Evolutionary conservation across 2,329 filamentous ascomycete species (phyloP), one percentile per base, ranked within the genome.

Genomic region (Geosmithia flava): DNA sequence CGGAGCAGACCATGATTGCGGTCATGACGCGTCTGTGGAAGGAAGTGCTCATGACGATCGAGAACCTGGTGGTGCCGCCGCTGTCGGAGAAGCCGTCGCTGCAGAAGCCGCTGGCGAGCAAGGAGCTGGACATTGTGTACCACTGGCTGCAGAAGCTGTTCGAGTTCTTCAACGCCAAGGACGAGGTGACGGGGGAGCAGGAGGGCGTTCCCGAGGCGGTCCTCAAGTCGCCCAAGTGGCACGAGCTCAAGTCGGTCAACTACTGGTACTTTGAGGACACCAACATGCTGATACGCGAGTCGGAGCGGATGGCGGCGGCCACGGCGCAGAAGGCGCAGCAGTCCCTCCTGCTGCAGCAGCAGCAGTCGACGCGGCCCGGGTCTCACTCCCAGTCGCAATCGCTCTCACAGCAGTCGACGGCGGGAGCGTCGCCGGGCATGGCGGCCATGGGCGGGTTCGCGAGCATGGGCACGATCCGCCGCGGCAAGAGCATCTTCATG

Each of bases 11-110:
- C n/a, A 96, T 98, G 91, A 81, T 90, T 56, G 90, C 93, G 62
- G 93, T 98, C 57, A 98, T 98, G 93, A 94, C 89, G 20, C 81
- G 93, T 43, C 69, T 98, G 6, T 98, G 93, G 93, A 98, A 98
- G 67, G 93, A 98, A 64, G 90, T 95, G 1, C 74, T 98, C 16
- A 82, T 90, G 56, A 94, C 91, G 1, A 85, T 97, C 53, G 93
- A 98, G 66, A 78, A 79, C 39, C 74, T 98, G 17, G 76, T 98
- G 40, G 91, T 98, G 3, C 93, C 93, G 17, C 93, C 93, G 7
- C 71, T 98, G 10, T 96, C 90, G 7, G 93, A 98, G 63, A 98
- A 98, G 62, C 87, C 85, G 4, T 95, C 89, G 1, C 77, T 79
- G 51, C 91, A 98, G 62, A 83, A 81, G 53, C 84, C 87, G 3